Percentiles rank a stretch among this genome's conserved stretches.
Evolutionary conservation across 208 protist species (phyloP).

Genomic region (Acanthamoeba quina): DNA sequence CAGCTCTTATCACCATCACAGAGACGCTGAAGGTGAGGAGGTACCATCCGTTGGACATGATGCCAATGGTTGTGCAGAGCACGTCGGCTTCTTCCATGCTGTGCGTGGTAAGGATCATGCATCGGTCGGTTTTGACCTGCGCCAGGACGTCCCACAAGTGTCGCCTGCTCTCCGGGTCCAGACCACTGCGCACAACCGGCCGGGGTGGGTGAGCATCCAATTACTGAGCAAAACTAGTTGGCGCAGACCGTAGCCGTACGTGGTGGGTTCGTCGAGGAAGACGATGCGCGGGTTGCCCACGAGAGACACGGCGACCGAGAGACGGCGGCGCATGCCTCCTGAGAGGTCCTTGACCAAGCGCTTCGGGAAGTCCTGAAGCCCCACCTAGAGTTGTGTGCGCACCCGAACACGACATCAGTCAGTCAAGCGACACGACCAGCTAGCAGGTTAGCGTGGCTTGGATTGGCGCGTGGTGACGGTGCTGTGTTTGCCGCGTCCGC

Average conservation of each 20-base stretch:
- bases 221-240: too few species aligned
- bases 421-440: neutral
- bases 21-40: neutral
- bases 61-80: slow-evolving; percentile 85
- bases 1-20: neutral
- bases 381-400: slow-evolving; percentile 36
- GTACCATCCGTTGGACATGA: slow-evolving; percentile 86
- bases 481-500: neutral
- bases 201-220: neutral
- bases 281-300: slow-evolving; percentile 84
- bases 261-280: slow-evolving; percentile 90
- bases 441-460: neutral
- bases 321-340: slow-evolving; percentile 87
- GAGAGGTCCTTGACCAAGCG: slow-evolving; percentile 74
- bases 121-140: slow-evolving; percentile 32
- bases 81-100: slow-evolving; percentile 90
- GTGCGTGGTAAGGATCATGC: slow-evolving; percentile 88
- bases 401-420: neutral
- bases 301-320: slow-evolving; percentile 88
- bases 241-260: slow-evolving; percentile 17
- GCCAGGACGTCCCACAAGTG: slow-evolving; percentile 77
- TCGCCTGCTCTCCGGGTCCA: slow-evolving; percentile 79
- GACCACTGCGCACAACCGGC: slow-evolving; percentile 6
- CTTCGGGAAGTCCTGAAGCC: slow-evolving; percentile 49
- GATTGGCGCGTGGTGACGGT: too few species aligned